A percentile compares a stretch with the other conserved stretches of the same genome.
These are phyloP conservation scores for Penicillium cataractarum DNA, from an alignment of 495 filamentous ascomycete genomes.

Conservation along the genomic window DNA sequence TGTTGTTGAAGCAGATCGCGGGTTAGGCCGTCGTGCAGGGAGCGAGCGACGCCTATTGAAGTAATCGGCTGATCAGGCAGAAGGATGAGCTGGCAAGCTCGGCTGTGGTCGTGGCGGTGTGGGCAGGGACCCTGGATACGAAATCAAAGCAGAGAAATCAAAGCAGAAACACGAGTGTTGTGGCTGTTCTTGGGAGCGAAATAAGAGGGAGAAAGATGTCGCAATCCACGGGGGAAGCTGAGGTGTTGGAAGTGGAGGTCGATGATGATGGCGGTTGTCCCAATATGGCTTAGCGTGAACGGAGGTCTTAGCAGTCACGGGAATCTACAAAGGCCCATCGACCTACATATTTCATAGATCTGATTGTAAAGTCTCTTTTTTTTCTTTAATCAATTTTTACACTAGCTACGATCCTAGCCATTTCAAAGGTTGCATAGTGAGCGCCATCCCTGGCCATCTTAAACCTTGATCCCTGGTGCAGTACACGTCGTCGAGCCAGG, in stretches of 20 bases:
- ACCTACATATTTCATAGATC: neutral
- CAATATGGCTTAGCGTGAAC: constrained; percentile 34
- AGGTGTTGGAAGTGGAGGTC: constrained; percentile 34
- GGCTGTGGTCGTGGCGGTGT: constrained; percentile 22
- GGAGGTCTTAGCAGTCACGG: constrained; percentile 33
- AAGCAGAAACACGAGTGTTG: constrained; percentile 2
- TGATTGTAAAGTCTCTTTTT: neutral
- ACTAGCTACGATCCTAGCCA: neutral
- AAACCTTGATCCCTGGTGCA: neutral
- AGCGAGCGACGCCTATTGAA: constrained; percentile 25
- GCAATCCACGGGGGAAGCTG: constrained; percentile 22
- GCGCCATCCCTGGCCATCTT: neutral
- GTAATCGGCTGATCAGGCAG: constrained; percentile 32
- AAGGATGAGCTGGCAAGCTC: constrained; percentile 30
- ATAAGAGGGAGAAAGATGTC: constrained; percentile 23
- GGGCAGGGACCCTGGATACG: constrained; percentile 15
- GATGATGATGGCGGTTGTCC: constrained; percentile 33
- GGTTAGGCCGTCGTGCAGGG: constrained; percentile 42
- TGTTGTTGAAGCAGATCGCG: constrained; percentile 14
- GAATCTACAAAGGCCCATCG: constrained; percentile 12
- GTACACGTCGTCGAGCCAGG: neutral
- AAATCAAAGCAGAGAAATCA: constrained; percentile 12
- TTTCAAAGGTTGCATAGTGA: neutral
- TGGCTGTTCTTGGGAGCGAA: constrained; percentile 1
- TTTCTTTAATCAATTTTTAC: neutral